A percentile compares a stretch with the other conserved stretches of the same genome.
Evolutionary conservation across 148 eudicot species (phyloP).

Genomic region (Camellia sinensis): DNA sequence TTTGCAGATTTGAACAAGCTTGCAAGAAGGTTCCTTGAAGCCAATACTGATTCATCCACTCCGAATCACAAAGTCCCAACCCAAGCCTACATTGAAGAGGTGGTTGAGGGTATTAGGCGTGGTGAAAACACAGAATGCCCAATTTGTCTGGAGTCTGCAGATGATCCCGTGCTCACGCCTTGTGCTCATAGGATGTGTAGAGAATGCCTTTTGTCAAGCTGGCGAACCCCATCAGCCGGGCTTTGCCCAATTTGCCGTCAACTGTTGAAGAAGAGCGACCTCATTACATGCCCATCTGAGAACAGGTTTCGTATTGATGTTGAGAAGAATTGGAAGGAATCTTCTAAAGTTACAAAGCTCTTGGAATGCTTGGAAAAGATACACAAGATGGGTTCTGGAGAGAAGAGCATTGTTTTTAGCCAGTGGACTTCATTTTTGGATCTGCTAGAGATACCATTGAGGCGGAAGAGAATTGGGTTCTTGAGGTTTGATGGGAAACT

Average conservation of each 20-base stretch:
- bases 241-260: conserved; percentile 68
- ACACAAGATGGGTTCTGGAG: conserved; percentile 31
- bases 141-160: conserved; percentile 63
- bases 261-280: conserved; percentile 41
- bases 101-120: conserved; percentile 41
- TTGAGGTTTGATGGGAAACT: conserved; percentile 65
- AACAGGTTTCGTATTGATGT: conserved; percentile 49
- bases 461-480: conserved; percentile 38
- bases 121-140: conserved; percentile 66
- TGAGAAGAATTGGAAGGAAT: conserved; percentile 59
- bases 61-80: conserved; percentile 35
- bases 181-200: conserved; percentile 75
- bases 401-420: conserved; percentile 67
- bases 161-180: conserved; percentile 63
- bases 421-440: conserved; percentile 78
- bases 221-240: conserved; percentile 44
- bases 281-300: conserved; percentile 65
- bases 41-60: conserved; percentile 28
- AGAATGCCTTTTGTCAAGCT: conserved; percentile 63
- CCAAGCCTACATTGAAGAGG: conserved; percentile 57
- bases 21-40: conserved; percentile 49
- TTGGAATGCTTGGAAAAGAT: conserved; percentile 47
- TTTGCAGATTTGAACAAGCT: conserved; percentile 57
- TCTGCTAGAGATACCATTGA: conserved; percentile 61
- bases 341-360: conserved; percentile 54